Percentiles rank a stretch among this genome's conserved stretches.
Evolutionary conservation across 352 stramenopile species (phyloP).

Genomic region (Phytophthora macrochlamydospora): DNA sequence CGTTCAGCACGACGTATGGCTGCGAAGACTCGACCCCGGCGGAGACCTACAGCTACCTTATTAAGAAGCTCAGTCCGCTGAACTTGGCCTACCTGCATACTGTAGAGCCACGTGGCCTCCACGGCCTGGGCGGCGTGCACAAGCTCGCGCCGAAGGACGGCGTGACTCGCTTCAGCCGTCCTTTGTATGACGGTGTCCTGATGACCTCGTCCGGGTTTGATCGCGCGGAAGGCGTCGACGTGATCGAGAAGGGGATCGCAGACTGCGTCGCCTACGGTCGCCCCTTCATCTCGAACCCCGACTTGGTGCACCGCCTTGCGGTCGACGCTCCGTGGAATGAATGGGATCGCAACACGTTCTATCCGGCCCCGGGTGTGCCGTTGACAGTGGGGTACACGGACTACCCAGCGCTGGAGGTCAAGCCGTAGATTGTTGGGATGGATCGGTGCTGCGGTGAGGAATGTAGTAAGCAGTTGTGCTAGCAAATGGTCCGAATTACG

Average conservation of each 20-base stretch:
- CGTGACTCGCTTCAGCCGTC: slow-evolving; percentile 42
- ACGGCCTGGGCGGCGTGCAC: slow-evolving; percentile 10
- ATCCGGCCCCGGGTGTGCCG: slow-evolving; percentile 18
- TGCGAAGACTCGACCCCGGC: slow-evolving; percentile 41
- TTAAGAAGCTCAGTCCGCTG: slow-evolving; percentile 37
- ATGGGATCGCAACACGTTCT: slow-evolving; percentile 38
- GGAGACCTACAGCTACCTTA: slow-evolving; percentile 43
- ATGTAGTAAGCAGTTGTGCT: not conserved
- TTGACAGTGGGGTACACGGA: slow-evolving; percentile 42
- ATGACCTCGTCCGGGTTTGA: slow-evolving; percentile 55
- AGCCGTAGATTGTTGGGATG: not conserved
- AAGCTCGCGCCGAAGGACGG: slow-evolving; percentile 34
- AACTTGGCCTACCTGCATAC: slow-evolving; percentile 58
- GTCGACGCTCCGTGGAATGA: slow-evolving; percentile 42
- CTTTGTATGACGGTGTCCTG: slow-evolving; percentile 50
- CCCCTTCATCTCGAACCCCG: slow-evolving; percentile 66
- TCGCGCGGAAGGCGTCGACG: slow-evolving; percentile 30
- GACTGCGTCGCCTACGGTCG: slow-evolving; percentile 60
- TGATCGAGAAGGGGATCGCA: slow-evolving; percentile 37
- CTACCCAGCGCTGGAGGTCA: slow-evolving; percentile 30
- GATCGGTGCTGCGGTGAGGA: not conserved
- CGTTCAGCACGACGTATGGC: slow-evolving; percentile 35
- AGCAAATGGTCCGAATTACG: not conserved
- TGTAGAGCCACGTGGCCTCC: slow-evolving; percentile 46
- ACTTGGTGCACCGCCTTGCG: slow-evolving; percentile 54